phyloP scores from a whole-genome alignment of 2,329 filamentous ascomycete species.

The Malbranchea zuffiana region DNA sequence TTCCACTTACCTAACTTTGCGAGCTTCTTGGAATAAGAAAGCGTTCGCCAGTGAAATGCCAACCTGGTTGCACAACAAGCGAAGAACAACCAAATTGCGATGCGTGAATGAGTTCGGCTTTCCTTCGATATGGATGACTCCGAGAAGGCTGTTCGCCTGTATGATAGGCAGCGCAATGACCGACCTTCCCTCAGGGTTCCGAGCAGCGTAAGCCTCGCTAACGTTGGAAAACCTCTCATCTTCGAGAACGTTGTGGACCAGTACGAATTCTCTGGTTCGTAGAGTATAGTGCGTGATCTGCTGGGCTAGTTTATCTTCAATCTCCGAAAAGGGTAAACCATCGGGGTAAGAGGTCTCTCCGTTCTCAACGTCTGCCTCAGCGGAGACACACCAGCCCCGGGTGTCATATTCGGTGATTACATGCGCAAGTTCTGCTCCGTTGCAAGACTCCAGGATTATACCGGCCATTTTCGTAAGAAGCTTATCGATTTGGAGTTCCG shows the following conservation, averaged over 20 bases:
- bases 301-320: slow-evolving; percentile 48
- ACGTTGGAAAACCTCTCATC: slow-evolving; percentile 56
- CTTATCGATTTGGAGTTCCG: slow-evolving; percentile 52
- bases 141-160: slow-evolving; percentile 49
- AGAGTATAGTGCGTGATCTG: slow-evolving; percentile 53
- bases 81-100: slow-evolving; percentile 42
- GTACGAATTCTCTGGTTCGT: slow-evolving; percentile 52
- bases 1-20: slow-evolving; percentile 40
- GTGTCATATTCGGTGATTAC: slow-evolving; percentile 49
- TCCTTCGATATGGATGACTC: slow-evolving; percentile 51
- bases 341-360: slow-evolving; percentile 44
- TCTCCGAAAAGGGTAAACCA: slow-evolving; percentile 47
- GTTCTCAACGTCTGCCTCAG: slow-evolving; percentile 47
- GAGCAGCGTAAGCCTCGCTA: slow-evolving; percentile 44
- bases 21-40: slow-evolving; percentile 49
- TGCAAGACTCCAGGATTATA: slow-evolving; percentile 54
- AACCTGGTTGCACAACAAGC: slow-evolving; percentile 53
- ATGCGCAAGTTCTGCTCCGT: slow-evolving; percentile 48
- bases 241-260: slow-evolving; percentile 52
- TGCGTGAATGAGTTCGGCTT: slow-evolving; percentile 55
- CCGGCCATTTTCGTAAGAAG: slow-evolving; percentile 53
- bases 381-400: slow-evolving; percentile 50
- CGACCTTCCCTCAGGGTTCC: slow-evolving; percentile 47
- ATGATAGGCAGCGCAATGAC: slow-evolving; percentile 54
- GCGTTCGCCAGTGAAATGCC: slow-evolving; percentile 55